A percentile compares a stretch with the other conserved stretches of the same genome.
Evolutionary conservation across 768 basidiomycete genomes (phyloP).

Genomic region (Hirschioporus abietinus): DNA sequence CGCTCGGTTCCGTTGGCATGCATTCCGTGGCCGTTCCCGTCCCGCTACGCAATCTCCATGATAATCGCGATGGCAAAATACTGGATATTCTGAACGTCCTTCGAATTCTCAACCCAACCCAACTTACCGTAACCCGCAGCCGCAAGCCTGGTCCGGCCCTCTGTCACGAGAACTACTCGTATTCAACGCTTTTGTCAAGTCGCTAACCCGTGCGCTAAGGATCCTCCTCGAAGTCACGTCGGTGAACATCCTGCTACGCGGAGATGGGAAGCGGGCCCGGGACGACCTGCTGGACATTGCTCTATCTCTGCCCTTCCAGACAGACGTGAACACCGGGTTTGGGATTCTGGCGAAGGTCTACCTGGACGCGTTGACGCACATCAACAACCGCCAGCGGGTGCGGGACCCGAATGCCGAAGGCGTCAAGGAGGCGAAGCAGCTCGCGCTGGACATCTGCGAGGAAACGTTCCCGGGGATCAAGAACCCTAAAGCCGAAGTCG

Average conservation of each 20-base stretch:
- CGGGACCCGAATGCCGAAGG: constrained; percentile 73
- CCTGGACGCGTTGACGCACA: constrained; percentile 85
- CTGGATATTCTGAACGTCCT: constrained; percentile 31
- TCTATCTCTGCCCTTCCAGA: constrained; percentile 89
- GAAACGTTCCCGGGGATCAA: constrained; percentile 94
- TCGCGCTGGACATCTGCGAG: constrained; percentile 89
- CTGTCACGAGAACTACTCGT: constrained; percentile 94
- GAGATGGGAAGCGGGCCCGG: constrained; percentile 78
- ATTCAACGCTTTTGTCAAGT: constrained; percentile 96
- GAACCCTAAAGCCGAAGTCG: constrained; percentile 80
- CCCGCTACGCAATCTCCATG: constrained; percentile 77
- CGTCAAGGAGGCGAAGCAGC: constrained; percentile 75
- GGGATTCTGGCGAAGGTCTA: constrained; percentile 97
- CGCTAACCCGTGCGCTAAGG: constrained; percentile 84
- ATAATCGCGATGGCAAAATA: constrained; percentile 72
- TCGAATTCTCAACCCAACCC: not conserved
- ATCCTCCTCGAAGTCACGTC: constrained; percentile 87
- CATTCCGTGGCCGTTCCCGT: constrained; percentile 19
- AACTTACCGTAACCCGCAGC: constrained; percentile 32
- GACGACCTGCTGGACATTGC: constrained; percentile 93
- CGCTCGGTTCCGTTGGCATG: not conserved
- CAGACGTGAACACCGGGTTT: constrained; percentile 96
- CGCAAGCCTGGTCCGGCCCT: constrained; percentile 92
- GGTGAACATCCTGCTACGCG: constrained; percentile 88
- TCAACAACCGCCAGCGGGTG: constrained; percentile 75